Evolutionary conservation across 345 rosid genomes (phyloP), one percentile per base, ranked within the genome.

Genomic region (Litchi chinensis): DNA sequence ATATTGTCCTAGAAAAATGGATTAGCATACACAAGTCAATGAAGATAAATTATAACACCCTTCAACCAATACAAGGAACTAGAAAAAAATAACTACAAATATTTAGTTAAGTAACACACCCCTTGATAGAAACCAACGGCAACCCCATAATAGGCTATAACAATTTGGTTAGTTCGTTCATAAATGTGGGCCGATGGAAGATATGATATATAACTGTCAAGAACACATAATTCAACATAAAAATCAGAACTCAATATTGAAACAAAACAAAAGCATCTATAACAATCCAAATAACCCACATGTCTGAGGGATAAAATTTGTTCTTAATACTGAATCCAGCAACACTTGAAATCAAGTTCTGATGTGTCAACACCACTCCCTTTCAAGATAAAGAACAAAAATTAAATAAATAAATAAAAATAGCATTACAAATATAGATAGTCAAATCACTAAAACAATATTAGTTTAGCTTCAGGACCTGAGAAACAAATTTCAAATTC

Each of bases 161-260:
- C 3, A 59, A 95, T 82, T 86, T 95, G 98, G 87, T 87, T 91
- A 75, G 88, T 81, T 73, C 98, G 87, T 81, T 95, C 97, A 60
- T 91, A 93, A 59, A 95, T 93, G 86, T 93, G 98, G 44, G 98
- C 98, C 89, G 93, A 83, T 57, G 98, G 98, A 81, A 95, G 93
- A 86, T 95, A 93, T 37, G 98, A 93, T 77, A 95, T 86, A 85
- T 87, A 95, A 79, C 98, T 95, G 91, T 60, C 5, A 71, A 68
- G 22, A 77, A 56, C 70, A 79, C 54, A 71, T 67, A 64, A 68
- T 71, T 65, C 19, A 56, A 54, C 64, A 73, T 21, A 26, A 19
- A 77, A 71, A 26, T 10, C 77, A 81, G 19, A 63, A 78, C 26
- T 40, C n/a, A 24, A 39, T 44, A 52, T 43, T 63, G 18, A 4